A percentile compares a stretch with the other conserved stretches of the same genome.
phyloP scores from a whole-genome alignment of 768 basidiomycete species.

The Pleurotus salmoneostramineus region DNA sequence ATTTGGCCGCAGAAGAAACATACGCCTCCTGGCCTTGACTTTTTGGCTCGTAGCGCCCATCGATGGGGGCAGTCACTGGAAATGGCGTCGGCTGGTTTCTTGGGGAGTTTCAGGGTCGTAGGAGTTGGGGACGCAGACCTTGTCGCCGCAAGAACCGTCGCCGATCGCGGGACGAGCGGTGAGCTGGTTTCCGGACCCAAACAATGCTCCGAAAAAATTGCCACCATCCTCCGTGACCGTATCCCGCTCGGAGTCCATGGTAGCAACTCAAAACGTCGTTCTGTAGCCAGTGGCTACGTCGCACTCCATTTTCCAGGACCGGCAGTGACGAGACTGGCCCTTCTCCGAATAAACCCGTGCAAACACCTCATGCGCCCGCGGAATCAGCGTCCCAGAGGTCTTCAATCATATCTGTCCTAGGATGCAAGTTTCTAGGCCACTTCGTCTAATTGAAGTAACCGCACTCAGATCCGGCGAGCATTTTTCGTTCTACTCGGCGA shows the following conservation, averaged over 20 bases:
- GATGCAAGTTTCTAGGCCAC: background rate
- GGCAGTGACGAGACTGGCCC: background rate
- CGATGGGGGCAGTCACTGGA: background rate
- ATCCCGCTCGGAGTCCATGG: no score
- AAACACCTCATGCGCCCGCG: background rate
- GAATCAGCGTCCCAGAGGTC: background rate
- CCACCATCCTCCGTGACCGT: no score
- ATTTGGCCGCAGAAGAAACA: constrained; percentile 1
- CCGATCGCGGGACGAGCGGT: no score
- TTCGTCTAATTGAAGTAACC: background rate
- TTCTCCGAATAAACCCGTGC: background rate
- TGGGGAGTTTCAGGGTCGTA: no score
- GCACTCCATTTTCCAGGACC: no score
- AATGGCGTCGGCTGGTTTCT: background rate
- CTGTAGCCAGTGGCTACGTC: no score
- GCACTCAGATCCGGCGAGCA: background rate
- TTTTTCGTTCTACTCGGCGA: no score
- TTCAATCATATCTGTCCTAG: background rate
- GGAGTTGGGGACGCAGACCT: no score
- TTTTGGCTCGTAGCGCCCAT: background rate
- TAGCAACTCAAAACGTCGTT: no score
- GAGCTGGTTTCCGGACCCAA: no score
- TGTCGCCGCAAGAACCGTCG: no score
- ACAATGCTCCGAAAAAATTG: no score
- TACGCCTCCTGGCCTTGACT: background rate